A percentile compares a stretch with the other conserved stretches of the same genome.
Conservation (phyloP, 2,329 filamentous ascomycete species). For the Fonsecaea nubica region DNA sequence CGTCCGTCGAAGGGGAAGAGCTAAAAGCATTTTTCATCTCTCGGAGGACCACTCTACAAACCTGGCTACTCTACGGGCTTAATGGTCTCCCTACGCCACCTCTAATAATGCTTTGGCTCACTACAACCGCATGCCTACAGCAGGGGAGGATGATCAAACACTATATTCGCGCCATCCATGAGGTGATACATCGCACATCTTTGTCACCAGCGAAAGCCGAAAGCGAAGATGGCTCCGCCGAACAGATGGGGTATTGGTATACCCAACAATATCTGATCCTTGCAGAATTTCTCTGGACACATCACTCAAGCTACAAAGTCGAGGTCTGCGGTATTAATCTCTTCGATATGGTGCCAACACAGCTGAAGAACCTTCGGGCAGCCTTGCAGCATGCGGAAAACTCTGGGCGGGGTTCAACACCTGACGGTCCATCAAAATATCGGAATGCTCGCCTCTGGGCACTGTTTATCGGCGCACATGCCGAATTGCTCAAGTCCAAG, state of each 20-base stretch:
- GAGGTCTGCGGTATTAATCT: not conserved
- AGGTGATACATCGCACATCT: not conserved
- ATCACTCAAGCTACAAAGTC: not conserved
- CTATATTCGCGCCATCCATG: not conserved
- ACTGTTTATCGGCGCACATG: not conserved
- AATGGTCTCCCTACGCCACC: not conserved
- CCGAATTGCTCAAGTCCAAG: not conserved
- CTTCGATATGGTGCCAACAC: not conserved
- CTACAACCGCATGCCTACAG: not conserved
- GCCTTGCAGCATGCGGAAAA: not conserved
- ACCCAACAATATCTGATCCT: conserved; percentile 1
- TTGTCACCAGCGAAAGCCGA: not conserved
- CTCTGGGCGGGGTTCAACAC: not conserved
- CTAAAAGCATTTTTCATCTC: not conserved
- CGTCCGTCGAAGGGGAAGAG: not conserved
- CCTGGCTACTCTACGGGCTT: not conserved
- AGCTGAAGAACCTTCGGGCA: not conserved
- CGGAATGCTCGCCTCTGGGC: conserved; percentile 3
- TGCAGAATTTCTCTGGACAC: conserved; percentile 4
- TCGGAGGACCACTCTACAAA: not conserved
- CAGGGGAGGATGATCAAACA: conserved; percentile 4
- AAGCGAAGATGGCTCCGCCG: not conserved
- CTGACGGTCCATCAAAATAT: not conserved
- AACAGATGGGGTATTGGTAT: not conserved
- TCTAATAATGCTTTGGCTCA: not conserved